Evolutionary conservation across 2,329 filamentous ascomycete species (phyloP), one percentile per base, ranked within the genome.

Genomic region (Taxawa tesnikishii): DNA sequence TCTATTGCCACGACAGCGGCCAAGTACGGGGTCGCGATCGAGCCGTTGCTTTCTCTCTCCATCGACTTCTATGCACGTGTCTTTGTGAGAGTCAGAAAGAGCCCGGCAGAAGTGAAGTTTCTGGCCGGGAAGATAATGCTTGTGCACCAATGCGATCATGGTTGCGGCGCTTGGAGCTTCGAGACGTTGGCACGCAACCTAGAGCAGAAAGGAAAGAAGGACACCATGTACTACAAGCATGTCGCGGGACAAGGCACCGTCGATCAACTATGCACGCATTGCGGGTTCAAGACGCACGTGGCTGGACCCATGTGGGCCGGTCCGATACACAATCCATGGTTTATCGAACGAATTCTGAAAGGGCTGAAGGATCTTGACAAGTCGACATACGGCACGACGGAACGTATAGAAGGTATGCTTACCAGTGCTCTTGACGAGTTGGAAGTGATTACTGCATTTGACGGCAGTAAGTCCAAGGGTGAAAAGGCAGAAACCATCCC

Each of bases 271-370:
- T 98, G 90, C 55, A 68, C 75, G 38, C 84, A 96, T 53, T 98
- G 90, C 51, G 82, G 79, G 6, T 75, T 71, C 49, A 88, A 80
- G 51, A 92, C 79, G 58, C 90, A 96, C 55, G 55, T 96, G 10
- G 80, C 76, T 4, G 90, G 90, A 2, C 90, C 90, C 1, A 96
- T 98, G 88, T 98, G 87, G 62, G 87, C 74, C 19, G 90, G 90
- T 1, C 81, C 80, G 13, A 63, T 98, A 6, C 90, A 98, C 56
- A 85, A 85, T 27, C 69, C 75, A 5, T 72, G 75, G 2, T 98
- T 94, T 49, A 75, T 98, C 39, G 71, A 81, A 48, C 73, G 72
- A 34, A 75, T 98, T 15, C 66, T 98, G 11, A 70, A 75, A 26
- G 70, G 79, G 36, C 66, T 94, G 6, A 75, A 83, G 1, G 59